These are phyloP conservation scores for Aureobasidium uvarum DNA, from an alignment of 2,329 filamentous ascomycete genomes.

Conservation along the genomic window DNA sequence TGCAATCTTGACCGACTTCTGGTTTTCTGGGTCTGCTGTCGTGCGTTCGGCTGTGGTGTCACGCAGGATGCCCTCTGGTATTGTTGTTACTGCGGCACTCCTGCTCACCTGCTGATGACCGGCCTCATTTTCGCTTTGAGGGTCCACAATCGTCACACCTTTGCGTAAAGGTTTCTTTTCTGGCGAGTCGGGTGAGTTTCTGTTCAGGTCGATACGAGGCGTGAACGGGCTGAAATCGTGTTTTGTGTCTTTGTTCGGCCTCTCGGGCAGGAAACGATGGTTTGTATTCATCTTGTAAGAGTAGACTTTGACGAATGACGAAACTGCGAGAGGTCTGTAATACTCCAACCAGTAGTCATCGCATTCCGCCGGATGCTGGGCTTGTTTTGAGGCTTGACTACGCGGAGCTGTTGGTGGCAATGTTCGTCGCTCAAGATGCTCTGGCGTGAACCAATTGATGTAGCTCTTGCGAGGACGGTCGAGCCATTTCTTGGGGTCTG, in stretches of 20 bases:
- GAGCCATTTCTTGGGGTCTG: conserved; percentile 72
- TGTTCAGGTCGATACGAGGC: conserved; percentile 55
- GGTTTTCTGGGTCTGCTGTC: conserved; percentile 12
- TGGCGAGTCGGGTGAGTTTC: conserved; percentile 42
- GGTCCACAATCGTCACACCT: conserved; percentile 67
- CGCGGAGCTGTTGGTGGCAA: conserved; percentile 53
- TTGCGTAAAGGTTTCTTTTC: conserved; percentile 64
- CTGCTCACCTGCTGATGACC: conserved; percentile 1
- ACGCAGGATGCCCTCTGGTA: conserved; percentile 25
- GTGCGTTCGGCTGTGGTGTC: conserved; percentile 18
- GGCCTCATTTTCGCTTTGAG: conserved; percentile 44
- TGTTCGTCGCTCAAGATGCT: conserved; percentile 63
- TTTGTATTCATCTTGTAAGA: conserved; percentile 90
- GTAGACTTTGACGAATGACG: conserved; percentile 89
- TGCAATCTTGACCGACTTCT: conserved; percentile 35
- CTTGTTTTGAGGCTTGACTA: neutral
- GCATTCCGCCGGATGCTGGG: conserved; percentile 45
- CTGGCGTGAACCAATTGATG: conserved; percentile 82
- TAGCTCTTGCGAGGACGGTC: conserved; percentile 66
- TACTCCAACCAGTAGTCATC: conserved; percentile 99
- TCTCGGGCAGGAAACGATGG: conserved; percentile 75
- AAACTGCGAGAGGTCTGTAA: conserved; percentile 83
- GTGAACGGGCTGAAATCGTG: conserved; percentile 89
- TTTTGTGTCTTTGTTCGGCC: conserved; percentile 59
- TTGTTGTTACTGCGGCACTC: neutral